These are phyloP conservation scores for Amanita subjunquillea DNA, from an alignment of 768 basidiomycete species.

Conservation along the genomic window DNA sequence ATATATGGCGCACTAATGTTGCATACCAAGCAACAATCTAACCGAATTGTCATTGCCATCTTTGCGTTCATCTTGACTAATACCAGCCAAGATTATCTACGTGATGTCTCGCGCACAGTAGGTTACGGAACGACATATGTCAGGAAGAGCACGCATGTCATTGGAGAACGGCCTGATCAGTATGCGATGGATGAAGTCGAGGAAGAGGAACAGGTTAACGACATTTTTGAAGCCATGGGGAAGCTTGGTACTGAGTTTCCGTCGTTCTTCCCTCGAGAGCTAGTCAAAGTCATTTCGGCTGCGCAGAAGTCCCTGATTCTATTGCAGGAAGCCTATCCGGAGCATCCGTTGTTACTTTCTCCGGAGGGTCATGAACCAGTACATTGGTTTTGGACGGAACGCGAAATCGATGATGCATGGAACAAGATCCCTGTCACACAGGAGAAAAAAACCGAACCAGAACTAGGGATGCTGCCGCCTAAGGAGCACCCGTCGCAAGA, in stretches of 20 bases:
- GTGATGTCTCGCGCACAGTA: constrained; percentile 45
- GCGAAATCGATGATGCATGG: constrained; percentile 44
- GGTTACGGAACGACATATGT: constrained; percentile 33
- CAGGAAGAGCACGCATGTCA: constrained; percentile 15
- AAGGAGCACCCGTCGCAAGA: not conserved
- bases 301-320: constrained; percentile 64
- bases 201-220: constrained; percentile 29
- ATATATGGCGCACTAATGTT: constrained; percentile 47
- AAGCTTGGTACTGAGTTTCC: constrained; percentile 41
- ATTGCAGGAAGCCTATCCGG: constrained; percentile 52
- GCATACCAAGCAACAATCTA: constrained; percentile 46
- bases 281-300: constrained; percentile 44
- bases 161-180: constrained; percentile 16
- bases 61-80: constrained; percentile 61
- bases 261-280: constrained; percentile 44
- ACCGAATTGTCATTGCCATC: constrained; percentile 34
- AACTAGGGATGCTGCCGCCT: not conserved
- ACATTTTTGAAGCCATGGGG: constrained; percentile 26
- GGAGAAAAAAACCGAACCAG: not conserved
- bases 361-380: constrained; percentile 18
- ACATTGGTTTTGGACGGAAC: constrained; percentile 56
- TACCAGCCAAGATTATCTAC: constrained; percentile 54
- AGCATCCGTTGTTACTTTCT: constrained; percentile 43
- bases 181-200: constrained; percentile 25
- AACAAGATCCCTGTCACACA: constrained; percentile 10